These are phyloP conservation scores for Croton setiger DNA, from an alignment of 441 rosid genomes.

Conservation along the genomic window DNA sequence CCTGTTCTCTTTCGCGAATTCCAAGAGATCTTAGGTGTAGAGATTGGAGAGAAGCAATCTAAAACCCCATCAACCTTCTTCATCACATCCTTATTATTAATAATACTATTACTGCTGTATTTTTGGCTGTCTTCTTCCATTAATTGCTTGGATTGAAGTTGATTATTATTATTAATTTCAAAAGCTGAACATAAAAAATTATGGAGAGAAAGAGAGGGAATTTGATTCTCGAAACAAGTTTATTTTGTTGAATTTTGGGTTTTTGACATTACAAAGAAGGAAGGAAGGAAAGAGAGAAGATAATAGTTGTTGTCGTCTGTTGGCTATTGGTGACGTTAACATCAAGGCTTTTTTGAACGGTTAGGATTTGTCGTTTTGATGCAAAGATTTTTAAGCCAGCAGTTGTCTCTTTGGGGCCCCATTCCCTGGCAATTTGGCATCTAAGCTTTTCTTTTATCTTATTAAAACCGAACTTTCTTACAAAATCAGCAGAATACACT, in stretches of 20 bases:
- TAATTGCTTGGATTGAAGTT: background rate
- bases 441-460: no score
- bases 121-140: slow-evolving; percentile 36
- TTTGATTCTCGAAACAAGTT: background rate
- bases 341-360: slow-evolving; percentile 12
- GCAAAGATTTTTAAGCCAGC: slow-evolving; percentile 10
- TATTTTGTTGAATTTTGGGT: background rate
- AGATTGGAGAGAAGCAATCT: slow-evolving; percentile 64
- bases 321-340: slow-evolving; percentile 3
- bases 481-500: no score
- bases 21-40: slow-evolving; percentile 69
- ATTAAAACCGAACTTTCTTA: no score
- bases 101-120: background rate
- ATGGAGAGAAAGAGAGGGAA: background rate
- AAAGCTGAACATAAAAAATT: background rate
- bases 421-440: background rate
- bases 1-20: slow-evolving; percentile 81
- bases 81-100: slow-evolving; percentile 11
- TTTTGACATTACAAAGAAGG: background rate
- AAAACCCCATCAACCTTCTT: slow-evolving; percentile 36
- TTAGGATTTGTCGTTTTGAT: background rate
- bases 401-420: slow-evolving; percentile 12
- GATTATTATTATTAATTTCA: no score
- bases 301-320: background rate
- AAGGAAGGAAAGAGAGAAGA: background rate